phyloP scores from a whole-genome alignment of 352 stramenopile species.

The Bremia lactucae region DNA sequence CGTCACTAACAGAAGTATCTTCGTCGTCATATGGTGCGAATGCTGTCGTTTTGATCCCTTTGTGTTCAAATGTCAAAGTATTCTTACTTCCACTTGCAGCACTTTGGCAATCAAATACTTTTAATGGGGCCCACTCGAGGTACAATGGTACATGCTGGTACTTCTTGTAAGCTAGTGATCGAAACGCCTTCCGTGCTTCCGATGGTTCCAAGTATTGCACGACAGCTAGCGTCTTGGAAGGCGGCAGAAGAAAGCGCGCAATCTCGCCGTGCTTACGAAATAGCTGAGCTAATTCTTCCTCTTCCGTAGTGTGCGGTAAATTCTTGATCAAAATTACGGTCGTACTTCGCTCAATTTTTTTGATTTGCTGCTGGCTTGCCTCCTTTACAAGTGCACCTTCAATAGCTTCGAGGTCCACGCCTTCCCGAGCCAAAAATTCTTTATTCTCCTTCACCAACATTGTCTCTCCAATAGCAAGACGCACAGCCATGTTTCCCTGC shows the following conservation, averaged over 20 bases:
- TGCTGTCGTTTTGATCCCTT: conserved; percentile 45
- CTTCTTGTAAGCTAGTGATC: conserved; percentile 95
- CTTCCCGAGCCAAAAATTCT: conserved; percentile 91
- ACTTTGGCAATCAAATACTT: conserved; percentile 51
- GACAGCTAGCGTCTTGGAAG: conserved; percentile 91
- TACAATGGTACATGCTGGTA: conserved; percentile 98
- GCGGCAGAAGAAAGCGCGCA: conserved; percentile 82
- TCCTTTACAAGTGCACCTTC: conserved; percentile 75
- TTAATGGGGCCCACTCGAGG: conserved; percentile 94
- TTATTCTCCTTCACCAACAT: conserved; percentile 97
- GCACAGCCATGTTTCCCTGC: conserved; percentile 93
- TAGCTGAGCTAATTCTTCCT: conserved; percentile 90
- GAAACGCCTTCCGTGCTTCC: conserved; percentile 93
- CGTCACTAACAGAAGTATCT: conserved; percentile 49
- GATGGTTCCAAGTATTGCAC: conserved; percentile 93
- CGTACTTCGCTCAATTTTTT: conserved; percentile 86
- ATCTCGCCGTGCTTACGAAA: conserved; percentile 89
- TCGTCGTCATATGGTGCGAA: conserved; percentile 60
- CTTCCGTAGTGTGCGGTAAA: conserved; percentile 89
- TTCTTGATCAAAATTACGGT: conserved; percentile 98
- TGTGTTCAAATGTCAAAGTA: conserved; percentile 15
- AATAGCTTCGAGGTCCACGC: conserved; percentile 90
- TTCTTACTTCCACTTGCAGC: conserved; percentile 6
- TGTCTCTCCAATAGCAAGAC: conserved; percentile 96
- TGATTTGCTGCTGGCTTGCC: conserved; percentile 24